Evolutionary conservation across 805 yeast genomes (phyloP), one percentile per base, ranked within the genome.

Genomic region (Helenozyma rhizophorensis): DNA sequence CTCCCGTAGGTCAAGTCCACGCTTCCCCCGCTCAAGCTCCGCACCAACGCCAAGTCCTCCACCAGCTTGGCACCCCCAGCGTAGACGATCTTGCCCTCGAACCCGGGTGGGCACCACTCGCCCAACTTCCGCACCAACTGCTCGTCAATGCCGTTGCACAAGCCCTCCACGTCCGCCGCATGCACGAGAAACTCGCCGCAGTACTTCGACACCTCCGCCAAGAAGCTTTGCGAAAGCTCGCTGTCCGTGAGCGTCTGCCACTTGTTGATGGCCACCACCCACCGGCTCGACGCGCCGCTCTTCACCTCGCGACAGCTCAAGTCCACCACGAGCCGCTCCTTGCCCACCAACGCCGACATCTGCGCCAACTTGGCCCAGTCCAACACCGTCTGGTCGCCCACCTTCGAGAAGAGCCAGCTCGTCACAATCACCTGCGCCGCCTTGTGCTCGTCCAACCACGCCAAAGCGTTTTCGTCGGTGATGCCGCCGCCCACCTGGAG

Each of bases 111-210:
- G 43, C 78, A 71, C 97, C 97, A 93, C 44, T 80, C 76, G 14
- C 87, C 87, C 25, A 93, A 63, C 35, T 72, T 72, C 17, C 39
- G 36, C 4, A 93, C 97, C 26, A 93, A 65, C 12, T 78, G 74
- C 51, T 80, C 79, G 51, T 93, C 99, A 21, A 93, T 84, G 1
- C 99, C 99, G 25, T 77, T 73, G 56, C 98, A 93, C 12, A 93
- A 68, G 0, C 99, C 99, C 60, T 93, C 99, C 3, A 93, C 97
- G 58, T 93, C 98, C 0, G 98, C 99, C 3, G 98, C 98, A 62
- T 93, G 99, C 12, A 93, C 81, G 33, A 93, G 63, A 51, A 90
- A 85, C 60, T 93, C 98, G 43, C 77, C 73, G 49, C 97, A 86
- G 59, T 81, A 85, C 30, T 65, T 35, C 7, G 80, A 60, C 24